phyloP scores from a whole-genome alignment of 2,329 filamentous ascomycete genomes.

The Gremmenia infestans region DNA sequence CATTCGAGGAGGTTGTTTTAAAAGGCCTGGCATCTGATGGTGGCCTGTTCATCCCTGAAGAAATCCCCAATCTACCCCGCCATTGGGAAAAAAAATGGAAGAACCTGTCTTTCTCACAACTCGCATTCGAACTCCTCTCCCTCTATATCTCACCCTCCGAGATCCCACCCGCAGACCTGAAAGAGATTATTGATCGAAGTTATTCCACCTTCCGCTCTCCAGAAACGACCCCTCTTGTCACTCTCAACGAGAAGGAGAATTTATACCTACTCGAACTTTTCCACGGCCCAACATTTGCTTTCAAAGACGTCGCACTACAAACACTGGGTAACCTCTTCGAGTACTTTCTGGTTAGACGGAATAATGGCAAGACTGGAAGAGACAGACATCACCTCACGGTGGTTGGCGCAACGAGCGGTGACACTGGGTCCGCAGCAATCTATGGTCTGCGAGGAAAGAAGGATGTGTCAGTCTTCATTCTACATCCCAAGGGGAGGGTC shows the following conservation, averaged over 20 bases:
- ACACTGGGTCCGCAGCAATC: constrained; percentile 91
- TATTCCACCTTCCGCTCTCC: constrained; percentile 84
- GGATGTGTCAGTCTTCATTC: constrained; percentile 93
- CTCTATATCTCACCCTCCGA: constrained; percentile 82
- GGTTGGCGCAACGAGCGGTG: constrained; percentile 80
- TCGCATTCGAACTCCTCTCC: constrained; percentile 79
- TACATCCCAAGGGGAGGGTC: constrained; percentile 86
- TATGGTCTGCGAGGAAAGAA: constrained; percentile 94
- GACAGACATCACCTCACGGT: constrained; percentile 74
- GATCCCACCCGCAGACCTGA: constrained; percentile 75
- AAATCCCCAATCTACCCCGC: constrained; percentile 60
- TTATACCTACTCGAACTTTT: constrained; percentile 90
- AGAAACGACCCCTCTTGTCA: constrained; percentile 73
- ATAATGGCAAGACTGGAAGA: constrained; percentile 59
- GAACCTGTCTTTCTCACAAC: constrained; percentile 71
- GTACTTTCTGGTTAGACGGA: constrained; percentile 74
- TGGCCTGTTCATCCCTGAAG: constrained; percentile 83
- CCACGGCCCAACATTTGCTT: constrained; percentile 91
- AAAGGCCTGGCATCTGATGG: constrained; percentile 85
- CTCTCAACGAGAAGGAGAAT: constrained; percentile 66
- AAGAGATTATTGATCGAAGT: constrained; percentile 74
- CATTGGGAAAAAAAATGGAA: constrained; percentile 69
- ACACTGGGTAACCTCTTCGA: constrained; percentile 96
- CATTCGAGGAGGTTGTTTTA: constrained; percentile 86
- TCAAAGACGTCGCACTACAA: constrained; percentile 92